Evolutionary conservation across 768 basidiomycete genomes (phyloP), one percentile per base, ranked within the genome.

Genomic region (Zangia roseola): DNA sequence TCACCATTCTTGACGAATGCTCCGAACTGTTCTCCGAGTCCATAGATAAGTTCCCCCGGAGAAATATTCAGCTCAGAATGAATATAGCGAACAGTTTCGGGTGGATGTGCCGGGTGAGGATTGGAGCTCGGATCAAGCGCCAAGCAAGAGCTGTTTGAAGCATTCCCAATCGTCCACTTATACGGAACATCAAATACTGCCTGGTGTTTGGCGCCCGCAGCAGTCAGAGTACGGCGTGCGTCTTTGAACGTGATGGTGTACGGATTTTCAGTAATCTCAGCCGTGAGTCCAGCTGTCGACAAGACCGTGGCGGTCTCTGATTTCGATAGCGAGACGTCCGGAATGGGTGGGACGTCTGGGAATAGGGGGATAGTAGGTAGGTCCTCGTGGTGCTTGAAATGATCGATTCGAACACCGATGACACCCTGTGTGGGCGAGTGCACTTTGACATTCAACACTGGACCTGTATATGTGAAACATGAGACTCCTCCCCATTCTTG

Each of bases 1-100:
- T 49, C 67, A 78, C 86, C 86, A 54, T 88, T 88, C 72, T 88
- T 89, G 7, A 86, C 77, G 50, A 89, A 83, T 9, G 85, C 74
- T 3, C 83, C 82, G 61, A 89, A 88, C 47, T 86, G 81, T 66
- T 89, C 86, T 40, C 87, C 87, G 13, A 88, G 72, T 5, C 86
- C 86, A 59, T 87, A 88, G 19, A 89, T 74, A 36, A 81, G 75
- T 65, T 88, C 86, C 17, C 84, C 86, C 0, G 85, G 84, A 21
- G 81, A 79, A 7, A 84, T 67, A 49, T 80, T 82, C 25, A 89
- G 72, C 73, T 79, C 85, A 42, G 81, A 57, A n/a, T 56, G 77
- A 38, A 79, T 65, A 57, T 82, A 81, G 21, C 77, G 68, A 30
- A 78, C 68, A 9, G 63, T 60, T 39, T 68, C 71, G 2, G 78